phyloP scores from a whole-genome alignment of 225 moss, liverwort and hornwort species.

The Sphagnum contortum region DNA sequence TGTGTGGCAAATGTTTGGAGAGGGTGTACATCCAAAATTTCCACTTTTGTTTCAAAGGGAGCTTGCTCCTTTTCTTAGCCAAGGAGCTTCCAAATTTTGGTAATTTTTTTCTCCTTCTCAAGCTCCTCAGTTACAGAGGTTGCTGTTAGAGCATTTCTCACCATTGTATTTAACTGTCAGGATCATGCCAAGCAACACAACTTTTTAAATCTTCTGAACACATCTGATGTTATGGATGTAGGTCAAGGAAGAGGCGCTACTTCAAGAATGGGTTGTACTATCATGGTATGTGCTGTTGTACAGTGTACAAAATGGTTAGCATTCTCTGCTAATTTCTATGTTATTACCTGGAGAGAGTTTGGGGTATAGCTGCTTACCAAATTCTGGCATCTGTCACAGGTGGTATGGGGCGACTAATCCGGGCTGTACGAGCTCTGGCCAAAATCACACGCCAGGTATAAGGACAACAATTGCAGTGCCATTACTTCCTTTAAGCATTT shows the following conservation, averaged over 20 bases:
- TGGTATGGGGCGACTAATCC: constrained; percentile 89
- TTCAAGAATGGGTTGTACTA: constrained; percentile 92
- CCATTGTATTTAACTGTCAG: too few relatives aligned
- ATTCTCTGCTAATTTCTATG: too few relatives aligned
- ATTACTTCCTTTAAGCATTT: too few relatives aligned
- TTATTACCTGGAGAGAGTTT: too few relatives aligned
- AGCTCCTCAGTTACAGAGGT: too few relatives aligned
- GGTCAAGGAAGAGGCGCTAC: constrained; percentile 70
- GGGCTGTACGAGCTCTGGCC: constrained; percentile 73
- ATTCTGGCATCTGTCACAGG: constrained; percentile 15
- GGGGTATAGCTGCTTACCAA: too few relatives aligned
- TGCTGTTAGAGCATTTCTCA: too few relatives aligned
- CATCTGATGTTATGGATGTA: constrained; percentile 1
- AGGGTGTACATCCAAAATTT: constrained; percentile 85
- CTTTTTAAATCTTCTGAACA: too few relatives aligned
- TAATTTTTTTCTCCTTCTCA: neutral
- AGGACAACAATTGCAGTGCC: too few relatives aligned
- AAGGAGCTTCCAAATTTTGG: constrained; percentile 96
- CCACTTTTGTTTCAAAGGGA: constrained; percentile 58
- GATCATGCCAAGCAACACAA: too few relatives aligned
- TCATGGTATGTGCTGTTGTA: constrained; percentile 32
- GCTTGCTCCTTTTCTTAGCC: constrained; percentile 84
- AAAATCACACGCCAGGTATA: constrained; percentile 75
- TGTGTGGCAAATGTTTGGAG: constrained; percentile 97
- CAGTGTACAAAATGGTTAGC: too few relatives aligned